Evolutionary conservation across 176 grass and related monocot genomes (phyloP).

Genomic region (Cenchrus purpureus): DNA sequence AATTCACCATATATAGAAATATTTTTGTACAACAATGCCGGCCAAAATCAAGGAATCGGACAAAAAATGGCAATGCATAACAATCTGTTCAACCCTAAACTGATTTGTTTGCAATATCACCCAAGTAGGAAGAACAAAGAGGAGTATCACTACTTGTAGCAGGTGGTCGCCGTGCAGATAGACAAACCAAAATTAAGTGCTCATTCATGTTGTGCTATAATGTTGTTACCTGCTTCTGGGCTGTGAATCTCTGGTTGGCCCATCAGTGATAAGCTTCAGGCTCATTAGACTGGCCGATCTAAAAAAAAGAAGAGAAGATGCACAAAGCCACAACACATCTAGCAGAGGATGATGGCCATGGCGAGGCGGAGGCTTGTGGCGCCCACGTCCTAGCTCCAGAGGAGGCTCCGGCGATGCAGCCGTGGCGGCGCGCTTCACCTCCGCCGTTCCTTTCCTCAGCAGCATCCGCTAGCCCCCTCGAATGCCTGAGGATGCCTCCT

Average conservation of each 20-base stretch:
- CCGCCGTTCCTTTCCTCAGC: constrained; percentile 35
- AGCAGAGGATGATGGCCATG: constrained; percentile 40
- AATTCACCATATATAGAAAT: too few species aligned
- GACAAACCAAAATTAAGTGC: too few species aligned
- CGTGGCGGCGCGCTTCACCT: not conserved
- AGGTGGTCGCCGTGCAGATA: too few species aligned
- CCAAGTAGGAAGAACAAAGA: too few species aligned
- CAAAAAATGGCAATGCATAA: too few species aligned
- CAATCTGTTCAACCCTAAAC: too few species aligned
- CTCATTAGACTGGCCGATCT: constrained; percentile 16
- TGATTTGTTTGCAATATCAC: too few species aligned
- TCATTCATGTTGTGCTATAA: too few species aligned
- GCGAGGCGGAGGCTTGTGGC: constrained; percentile 63
- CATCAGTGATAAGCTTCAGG: not conserved
- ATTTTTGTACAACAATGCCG: too few species aligned
- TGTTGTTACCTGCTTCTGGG: not conserved
- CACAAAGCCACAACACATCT: not conserved
- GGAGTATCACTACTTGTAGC: too few species aligned
- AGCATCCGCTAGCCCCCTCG: not conserved
- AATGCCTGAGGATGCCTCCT: constrained; percentile 30
- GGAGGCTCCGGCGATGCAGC: not conserved
- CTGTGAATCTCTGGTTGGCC: not conserved
- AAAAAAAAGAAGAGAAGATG: constrained; percentile 24
- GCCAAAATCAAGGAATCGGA: too few species aligned
- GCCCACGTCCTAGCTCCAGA: constrained; percentile 37